These are phyloP conservation scores for Salicornia ramosissima DNA, from an alignment of 148 eudicot genomes.

Conservation along the genomic window DNA sequence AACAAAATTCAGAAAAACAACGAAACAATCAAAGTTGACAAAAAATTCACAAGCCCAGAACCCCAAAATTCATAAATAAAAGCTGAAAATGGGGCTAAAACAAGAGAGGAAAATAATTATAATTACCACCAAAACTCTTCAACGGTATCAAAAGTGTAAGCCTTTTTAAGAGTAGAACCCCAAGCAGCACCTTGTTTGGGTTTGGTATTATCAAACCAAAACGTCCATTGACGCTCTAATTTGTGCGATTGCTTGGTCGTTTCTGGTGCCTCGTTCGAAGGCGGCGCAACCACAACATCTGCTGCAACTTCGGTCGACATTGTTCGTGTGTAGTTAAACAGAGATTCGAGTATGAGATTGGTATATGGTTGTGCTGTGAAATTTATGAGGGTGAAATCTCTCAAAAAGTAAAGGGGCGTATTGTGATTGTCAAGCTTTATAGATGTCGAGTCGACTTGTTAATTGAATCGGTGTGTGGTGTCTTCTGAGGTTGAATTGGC, in stretches of 20 bases:
- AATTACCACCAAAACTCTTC: conserved; percentile 94
- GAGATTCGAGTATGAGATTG: neutral
- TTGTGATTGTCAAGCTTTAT: neutral
- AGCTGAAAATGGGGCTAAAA: neutral
- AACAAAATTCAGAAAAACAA: neutral
- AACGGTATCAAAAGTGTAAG: conserved; percentile 75
- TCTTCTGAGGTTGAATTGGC: neutral
- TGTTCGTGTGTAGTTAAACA: neutral
- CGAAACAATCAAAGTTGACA: neutral
- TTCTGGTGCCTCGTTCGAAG: conserved; percentile 25
- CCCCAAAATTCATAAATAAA: neutral
- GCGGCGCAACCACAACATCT: conserved; percentile 16
- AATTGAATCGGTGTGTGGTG: neutral
- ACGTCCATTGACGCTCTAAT: conserved; percentile 81
- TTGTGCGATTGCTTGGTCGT: conserved; percentile 48
- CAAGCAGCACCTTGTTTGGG: conserved; percentile 93
- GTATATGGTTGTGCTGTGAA: neutral
- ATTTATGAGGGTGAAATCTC: neutral
- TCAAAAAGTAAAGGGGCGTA: neutral
- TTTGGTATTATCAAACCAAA: conserved; percentile 85
- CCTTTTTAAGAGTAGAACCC: conserved; percentile 70
- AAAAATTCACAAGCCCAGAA: neutral
- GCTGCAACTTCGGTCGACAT: conserved; percentile 26
- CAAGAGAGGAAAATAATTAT: neutral
- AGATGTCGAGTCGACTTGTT: neutral